Evolutionary conservation across 768 basidiomycete species (phyloP), one percentile per base, ranked within the genome.

Genomic region (Agrocybe praecox): DNA sequence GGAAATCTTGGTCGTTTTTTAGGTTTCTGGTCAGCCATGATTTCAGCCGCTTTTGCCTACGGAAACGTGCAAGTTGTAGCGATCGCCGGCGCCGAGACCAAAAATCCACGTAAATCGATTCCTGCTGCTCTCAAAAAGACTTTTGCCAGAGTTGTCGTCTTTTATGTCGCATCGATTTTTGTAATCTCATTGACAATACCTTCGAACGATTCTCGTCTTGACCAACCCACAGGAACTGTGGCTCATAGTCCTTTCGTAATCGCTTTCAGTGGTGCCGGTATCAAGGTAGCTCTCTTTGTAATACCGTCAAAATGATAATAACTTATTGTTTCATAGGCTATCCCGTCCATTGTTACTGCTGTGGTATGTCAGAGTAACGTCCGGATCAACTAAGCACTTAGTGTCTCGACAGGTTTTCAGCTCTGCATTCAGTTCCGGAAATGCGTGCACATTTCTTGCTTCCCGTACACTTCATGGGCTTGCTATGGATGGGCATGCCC

Each of bases 221-320:
- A 62, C 22, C 53, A 56, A 32, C 49, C 62, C 19, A 64, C 68
- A 47, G 64, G 65, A 6, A 68, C 77, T 18, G 84, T 77, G 15
- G 84, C 80, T 1, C 72, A 83, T 40, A 89, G 87, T 26, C 90
- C 90, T 0, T 92, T 90, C 69, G 89, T 92, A 36, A 81, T 91
- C 55, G 89, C 88, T 22, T 84, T 90, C 62, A 75, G 71, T 40
- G 72, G 77, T 19, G 82, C 83, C 6, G 85, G 87, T 10, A 81
- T 88, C 67, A 83, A 81, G 69, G 83, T 73, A 18, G 17, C 14
- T 22, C 45, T 55, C 19, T 22, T 32, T 40, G 24, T 24, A 29
- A 40, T 24, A 8, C 45, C 22, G 40, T n/a, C 17, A 43, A 18
- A 40, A 49, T 15, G n/a, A 24, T 46, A 19, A 17, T 23, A 26